A percentile compares a stretch with the other conserved stretches of the same genome.
phyloP scores from a whole-genome alignment of 2,329 filamentous ascomycete species.

The Eutypa lata region DNA sequence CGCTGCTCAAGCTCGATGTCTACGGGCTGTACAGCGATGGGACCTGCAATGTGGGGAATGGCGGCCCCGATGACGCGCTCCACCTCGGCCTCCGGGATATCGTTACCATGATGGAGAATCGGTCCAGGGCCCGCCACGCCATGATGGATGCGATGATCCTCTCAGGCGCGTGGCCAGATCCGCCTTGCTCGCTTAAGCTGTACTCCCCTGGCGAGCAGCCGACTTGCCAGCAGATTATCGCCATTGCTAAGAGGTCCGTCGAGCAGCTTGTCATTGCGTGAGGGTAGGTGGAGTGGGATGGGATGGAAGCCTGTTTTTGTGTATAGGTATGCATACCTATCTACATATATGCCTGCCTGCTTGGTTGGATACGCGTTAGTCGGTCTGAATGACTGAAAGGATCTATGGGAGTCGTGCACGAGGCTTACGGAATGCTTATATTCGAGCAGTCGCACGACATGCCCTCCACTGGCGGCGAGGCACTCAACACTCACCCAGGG shows the following conservation, averaged over 20 bases:
- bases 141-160: slow-evolving; percentile 44
- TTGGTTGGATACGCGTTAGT: no score
- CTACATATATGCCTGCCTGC: no score
- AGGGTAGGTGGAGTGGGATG: slow-evolving; percentile 5
- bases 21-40: slow-evolving; percentile 44
- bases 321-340: no score
- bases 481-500: no score
- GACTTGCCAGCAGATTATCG: slow-evolving; percentile 50
- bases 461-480: no score
- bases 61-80: slow-evolving; percentile 10
- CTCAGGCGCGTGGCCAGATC: slow-evolving; percentile 32
- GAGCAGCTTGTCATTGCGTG: slow-evolving; percentile 54
- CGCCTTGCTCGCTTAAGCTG: slow-evolving; percentile 21
- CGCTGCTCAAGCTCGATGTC: slow-evolving; percentile 54
- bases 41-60: background rate
- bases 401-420: no score
- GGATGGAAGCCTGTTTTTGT: no score
- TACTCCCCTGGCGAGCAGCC: slow-evolving; percentile 33
- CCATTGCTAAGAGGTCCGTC: slow-evolving; percentile 51
- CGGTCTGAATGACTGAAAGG: no score
- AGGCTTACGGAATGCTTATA: no score
- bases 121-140: slow-evolving; percentile 46
- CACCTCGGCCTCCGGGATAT: slow-evolving; percentile 55
- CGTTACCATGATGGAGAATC: slow-evolving; percentile 49
- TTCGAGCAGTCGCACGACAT: no score